Percentiles rank a stretch among this genome's conserved stretches.
Conservation (phyloP, 768 basidiomycete genomes). For the Xerocomellus amylosporus region DNA sequence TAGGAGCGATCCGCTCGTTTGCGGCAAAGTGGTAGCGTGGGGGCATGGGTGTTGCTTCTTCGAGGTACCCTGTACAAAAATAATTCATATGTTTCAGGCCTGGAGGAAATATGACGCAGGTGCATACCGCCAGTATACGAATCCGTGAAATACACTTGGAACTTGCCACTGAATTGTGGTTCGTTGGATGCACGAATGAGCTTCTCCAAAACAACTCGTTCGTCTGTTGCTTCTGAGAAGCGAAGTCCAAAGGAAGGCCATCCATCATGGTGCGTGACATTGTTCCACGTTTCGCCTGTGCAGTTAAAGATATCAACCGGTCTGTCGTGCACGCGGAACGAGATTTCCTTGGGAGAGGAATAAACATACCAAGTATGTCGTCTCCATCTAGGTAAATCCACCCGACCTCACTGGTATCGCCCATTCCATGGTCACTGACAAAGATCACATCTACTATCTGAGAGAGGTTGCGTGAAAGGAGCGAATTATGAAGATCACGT, state of each 20-base stretch:
- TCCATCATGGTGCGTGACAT: slow-evolving; percentile 63
- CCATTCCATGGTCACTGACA: slow-evolving; percentile 92
- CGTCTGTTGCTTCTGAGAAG: slow-evolving; percentile 59
- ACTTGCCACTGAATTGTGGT: slow-evolving; percentile 46
- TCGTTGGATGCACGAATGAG: slow-evolving; percentile 51
- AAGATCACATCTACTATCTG: slow-evolving; percentile 86
- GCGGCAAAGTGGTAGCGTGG: slow-evolving; percentile 70
- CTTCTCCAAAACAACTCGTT: slow-evolving; percentile 49
- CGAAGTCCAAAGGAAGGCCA: slow-evolving; percentile 90
- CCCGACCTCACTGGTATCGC: slow-evolving; percentile 76
- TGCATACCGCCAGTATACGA: slow-evolving; percentile 22
- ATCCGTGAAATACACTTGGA: slow-evolving; percentile 49
- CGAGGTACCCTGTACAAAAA: slow-evolving; percentile 5
- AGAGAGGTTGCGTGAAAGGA: slow-evolving; percentile 70
- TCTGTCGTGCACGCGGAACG: neutral
- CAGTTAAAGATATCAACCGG: neutral
- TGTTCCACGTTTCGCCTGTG: slow-evolving; percentile 25
- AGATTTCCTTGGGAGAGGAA: neutral
- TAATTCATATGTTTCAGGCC: neutral
- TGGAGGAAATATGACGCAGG: neutral
- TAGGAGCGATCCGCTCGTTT: slow-evolving; percentile 78
- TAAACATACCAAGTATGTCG: slow-evolving; percentile 26
- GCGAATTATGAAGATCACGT: slow-evolving; percentile 57
- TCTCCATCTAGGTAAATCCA: slow-evolving; percentile 70
- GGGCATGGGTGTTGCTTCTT: slow-evolving; percentile 54